Percentiles rank a stretch among this genome's conserved stretches.
These are phyloP conservation scores for Leptographium radiaticola DNA, from an alignment of 2,329 filamentous ascomycete genomes.

Conservation along the genomic window DNA sequence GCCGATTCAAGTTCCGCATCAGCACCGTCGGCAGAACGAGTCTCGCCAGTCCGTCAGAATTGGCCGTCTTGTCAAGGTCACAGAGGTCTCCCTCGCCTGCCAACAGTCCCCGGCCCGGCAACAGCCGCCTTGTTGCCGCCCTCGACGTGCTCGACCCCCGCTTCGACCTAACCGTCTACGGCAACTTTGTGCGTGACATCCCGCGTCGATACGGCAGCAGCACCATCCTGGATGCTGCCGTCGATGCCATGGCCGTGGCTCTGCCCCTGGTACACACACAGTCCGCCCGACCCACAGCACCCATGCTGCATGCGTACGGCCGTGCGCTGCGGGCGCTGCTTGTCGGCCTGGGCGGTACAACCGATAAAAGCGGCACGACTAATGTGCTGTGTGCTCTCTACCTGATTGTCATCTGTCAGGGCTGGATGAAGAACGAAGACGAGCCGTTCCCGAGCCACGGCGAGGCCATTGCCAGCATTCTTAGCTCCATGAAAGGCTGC, in stretches of 20 bases:
- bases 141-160: conserved; percentile 6
- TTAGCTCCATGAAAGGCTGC: not conserved
- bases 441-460: conserved; percentile 3
- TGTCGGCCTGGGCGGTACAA: not conserved
- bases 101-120: not conserved
- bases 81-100: not conserved
- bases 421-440: conserved; percentile 7
- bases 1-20: conserved; percentile 11
- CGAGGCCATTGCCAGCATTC: conserved; percentile 7
- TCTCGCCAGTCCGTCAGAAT: not conserved
- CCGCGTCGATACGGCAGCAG: conserved; percentile 7
- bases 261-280: not conserved
- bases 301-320: conserved; percentile 7
- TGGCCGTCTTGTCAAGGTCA: not conserved
- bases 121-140: conserved; percentile 3
- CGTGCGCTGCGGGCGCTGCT: conserved; percentile 4
- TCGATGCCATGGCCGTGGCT: not conserved
- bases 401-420: conserved; percentile 6
- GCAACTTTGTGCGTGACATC: conserved; percentile 6
- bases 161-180: conserved; percentile 9
- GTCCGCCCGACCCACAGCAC: not conserved
- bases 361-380: not conserved
- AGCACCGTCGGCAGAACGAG: not conserved
- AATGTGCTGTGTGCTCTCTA: conserved; percentile 9
- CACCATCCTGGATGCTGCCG: conserved; percentile 7